These are phyloP conservation scores for Musa itinerans DNA, from an alignment of 176 grass and related monocot species.

Conservation along the genomic window DNA sequence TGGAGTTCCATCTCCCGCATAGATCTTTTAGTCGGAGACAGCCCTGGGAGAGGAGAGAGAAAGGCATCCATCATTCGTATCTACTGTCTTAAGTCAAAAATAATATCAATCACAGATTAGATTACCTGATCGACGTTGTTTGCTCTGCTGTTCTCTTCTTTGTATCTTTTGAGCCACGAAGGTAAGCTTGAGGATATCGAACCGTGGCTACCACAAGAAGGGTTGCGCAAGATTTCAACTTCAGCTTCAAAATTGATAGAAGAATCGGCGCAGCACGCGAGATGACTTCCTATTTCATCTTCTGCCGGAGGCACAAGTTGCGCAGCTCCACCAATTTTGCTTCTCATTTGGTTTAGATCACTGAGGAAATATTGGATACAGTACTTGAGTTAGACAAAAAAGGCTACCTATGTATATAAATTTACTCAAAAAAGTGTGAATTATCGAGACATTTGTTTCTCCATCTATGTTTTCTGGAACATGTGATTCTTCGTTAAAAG, in stretches of 20 bases:
- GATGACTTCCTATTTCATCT: slow-evolving; percentile 20
- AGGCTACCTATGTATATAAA: neutral
- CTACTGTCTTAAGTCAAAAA: neutral
- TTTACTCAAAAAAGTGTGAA: neutral
- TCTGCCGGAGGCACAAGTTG: slow-evolving; percentile 15
- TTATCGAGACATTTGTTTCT: too few species aligned
- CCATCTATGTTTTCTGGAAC: too few species aligned
- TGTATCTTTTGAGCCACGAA: slow-evolving; percentile 37
- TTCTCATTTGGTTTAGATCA: neutral
- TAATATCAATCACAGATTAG: too few species aligned
- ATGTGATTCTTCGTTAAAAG: neutral
- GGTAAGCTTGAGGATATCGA: slow-evolving; percentile 24
- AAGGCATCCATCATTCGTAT: neutral
- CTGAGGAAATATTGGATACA: neutral
- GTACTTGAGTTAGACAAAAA: neutral
- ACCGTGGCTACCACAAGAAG: slow-evolving; percentile 5
- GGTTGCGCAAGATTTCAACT: slow-evolving; percentile 6
- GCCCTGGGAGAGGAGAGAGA: neutral
- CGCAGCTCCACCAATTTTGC: slow-evolving; percentile 2
- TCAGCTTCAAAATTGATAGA: too few species aligned
- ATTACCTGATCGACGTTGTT: neutral
- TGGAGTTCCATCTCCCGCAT: neutral
- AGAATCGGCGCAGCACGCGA: neutral
- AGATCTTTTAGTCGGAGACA: slow-evolving; percentile 26
- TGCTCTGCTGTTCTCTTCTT: slow-evolving; percentile 23